Base-by-base conservation (phyloP, 2,329 filamentous ascomycete species). In the Neodidymelliopsis sp. region DNA sequence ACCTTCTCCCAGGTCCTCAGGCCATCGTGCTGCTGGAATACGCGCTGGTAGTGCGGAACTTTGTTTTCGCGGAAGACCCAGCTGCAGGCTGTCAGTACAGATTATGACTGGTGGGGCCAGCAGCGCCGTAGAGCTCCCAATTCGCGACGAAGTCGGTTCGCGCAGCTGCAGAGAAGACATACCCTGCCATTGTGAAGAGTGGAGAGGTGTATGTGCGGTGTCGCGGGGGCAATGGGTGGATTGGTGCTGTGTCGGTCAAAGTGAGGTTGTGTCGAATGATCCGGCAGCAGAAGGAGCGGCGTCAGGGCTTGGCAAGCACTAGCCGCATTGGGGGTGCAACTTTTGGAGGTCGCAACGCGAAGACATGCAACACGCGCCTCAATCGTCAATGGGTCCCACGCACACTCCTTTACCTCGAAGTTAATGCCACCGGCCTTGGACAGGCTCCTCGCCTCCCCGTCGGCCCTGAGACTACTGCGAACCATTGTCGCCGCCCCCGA, bases 1-100 rank as follows among this genome's bases (percentile, higher is more conserved):
- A 92, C 89, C 77, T 91, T 91, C 75, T 83, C 79, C 89, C 89
- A 92, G 73, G 90, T 75, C 67, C 89, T 85, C 62, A 85, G 75
- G 67, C 83, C 84, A 75, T 88, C 88, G 64, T 89, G 86, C 60
- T 81, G 78, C 79, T 91, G 89, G 80, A 90, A 91, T 64, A 84
- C 76, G 69, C 83, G 81, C 82, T 93, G 89, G 78, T 88, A 82
- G 71, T 88, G 67, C 48, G 88, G 87, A 67, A 92, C 89, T 69
- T 82, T 83, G 84, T 93, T 93, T 73, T 83, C 81, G 74, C 86
- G 85, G 82, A 89, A 79, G 78, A 91, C 61, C 62, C 64, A 72
- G 64, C 69, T 72, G 56, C 38, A 42, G 35, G 19, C 24, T 69
- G 65, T 73, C 56, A 73, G 69, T 66, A 53, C 47, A 43, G 52